Conservation (phyloP, 441 rosid species). For the Theobroma grandiflorum region DNA sequence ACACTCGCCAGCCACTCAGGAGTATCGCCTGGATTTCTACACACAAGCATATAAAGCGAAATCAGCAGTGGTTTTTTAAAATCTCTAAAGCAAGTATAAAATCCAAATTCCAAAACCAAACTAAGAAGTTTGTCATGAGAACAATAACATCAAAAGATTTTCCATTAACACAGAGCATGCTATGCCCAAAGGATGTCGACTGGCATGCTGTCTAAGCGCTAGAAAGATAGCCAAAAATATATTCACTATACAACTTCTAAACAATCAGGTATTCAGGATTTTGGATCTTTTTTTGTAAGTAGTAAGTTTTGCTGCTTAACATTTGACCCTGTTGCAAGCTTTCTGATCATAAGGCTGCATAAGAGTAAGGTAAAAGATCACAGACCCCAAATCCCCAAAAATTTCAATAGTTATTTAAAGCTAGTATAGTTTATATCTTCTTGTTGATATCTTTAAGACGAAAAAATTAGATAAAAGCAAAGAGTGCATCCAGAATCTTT, state of each 20-base stretch:
- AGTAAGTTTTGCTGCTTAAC: no score
- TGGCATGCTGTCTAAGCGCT: neutral
- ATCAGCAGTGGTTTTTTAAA: slow-evolving; percentile 10
- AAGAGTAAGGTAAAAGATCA: neutral
- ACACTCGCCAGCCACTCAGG: slow-evolving; percentile 89
- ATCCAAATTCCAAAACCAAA: slow-evolving; percentile 3
- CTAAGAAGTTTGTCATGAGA: neutral
- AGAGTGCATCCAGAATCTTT: neutral
- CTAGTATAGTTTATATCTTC: neutral
- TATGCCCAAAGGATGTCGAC: neutral
- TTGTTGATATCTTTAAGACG: neutral
- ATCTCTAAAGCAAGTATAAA: slow-evolving; percentile 17
- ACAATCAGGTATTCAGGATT: neutral
- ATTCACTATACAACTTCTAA: neutral
- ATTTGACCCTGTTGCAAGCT: neutral
- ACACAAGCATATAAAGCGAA: slow-evolving; percentile 29
- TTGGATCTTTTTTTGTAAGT: neutral
- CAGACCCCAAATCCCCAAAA: neutral
- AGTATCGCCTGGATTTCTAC: slow-evolving; percentile 85
- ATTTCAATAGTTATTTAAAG: neutral
- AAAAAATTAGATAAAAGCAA: neutral
- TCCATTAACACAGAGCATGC: neutral
- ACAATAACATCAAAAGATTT: neutral
- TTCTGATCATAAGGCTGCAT: neutral
- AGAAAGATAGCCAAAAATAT: neutral